Base-by-base conservation (phyloP, 2,329 filamentous ascomycete species). In the Xylariomycetidae sp. region DNA sequence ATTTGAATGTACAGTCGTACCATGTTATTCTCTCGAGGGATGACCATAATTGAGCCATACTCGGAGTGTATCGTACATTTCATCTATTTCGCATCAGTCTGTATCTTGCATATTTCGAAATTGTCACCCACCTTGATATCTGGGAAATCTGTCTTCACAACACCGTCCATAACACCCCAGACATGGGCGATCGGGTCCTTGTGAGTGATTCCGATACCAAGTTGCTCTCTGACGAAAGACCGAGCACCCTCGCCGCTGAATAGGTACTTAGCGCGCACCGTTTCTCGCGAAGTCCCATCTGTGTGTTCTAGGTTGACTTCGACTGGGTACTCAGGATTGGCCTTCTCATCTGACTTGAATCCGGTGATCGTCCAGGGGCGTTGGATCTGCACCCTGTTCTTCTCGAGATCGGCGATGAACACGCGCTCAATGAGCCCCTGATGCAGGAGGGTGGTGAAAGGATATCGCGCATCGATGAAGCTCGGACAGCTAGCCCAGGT, bases 401-500 rank as follows among this genome's bases (percentile, higher is more conserved):
- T 76, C 36, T 72, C 64, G 6, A 87, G 59, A 52, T 87, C 80
- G 9, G 66, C 64, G 40, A 86, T 79, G 44, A 87, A 79, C 25
- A 83, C 77, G 11, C 77, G 69, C 59, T 87, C 82, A 37, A 86
- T 85, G 42, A 76, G 59, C 5, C 82, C 83, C 53, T 87, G 82
- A 50, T 87, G 82, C 10, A 87, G 61, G 3, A 84, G 71, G 1
- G 82, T 80, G 31, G 81, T 84, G 50, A 83, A 83, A 4, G 79
- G 80, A 45, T 82, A 85, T 31, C 82, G 70, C 11, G 81, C 80
- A 34, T 84, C 79, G 37, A 85, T 82, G 60, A 94, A 95, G 45
- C 77, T 80, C 1, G 89, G 89, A 61, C 89, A 96, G 54, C 83
- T 89, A 5, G 88, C 84, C 88, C 88, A 95, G 5, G 78, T 81